These are phyloP conservation scores for Silene coronaria DNA, from an alignment of 179 eudicot genomes.

Conservation along the genomic window DNA sequence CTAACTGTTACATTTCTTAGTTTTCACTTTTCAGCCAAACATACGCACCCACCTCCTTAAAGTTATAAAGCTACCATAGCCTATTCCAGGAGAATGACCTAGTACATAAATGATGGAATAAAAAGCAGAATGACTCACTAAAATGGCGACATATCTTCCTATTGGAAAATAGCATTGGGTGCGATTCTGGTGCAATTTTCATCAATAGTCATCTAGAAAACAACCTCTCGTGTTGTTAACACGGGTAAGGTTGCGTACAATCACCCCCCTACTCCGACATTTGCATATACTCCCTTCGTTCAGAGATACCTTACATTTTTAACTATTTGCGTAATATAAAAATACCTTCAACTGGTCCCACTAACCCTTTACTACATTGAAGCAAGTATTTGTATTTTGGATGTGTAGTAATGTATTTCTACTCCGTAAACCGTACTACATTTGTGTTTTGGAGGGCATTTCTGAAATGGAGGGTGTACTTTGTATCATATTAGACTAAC, in stretches of 20 bases:
- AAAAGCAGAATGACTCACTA: not conserved
- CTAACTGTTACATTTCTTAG: not conserved
- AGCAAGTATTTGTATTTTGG: not conserved
- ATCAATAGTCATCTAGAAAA: no score
- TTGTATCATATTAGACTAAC: constrained; percentile 3
- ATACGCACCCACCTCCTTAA: not conserved
- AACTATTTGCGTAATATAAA: not conserved
- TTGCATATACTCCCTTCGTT: not conserved
- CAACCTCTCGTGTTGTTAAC: no score
- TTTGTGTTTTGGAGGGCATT: not conserved
- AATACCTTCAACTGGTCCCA: not conserved
- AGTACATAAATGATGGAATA: not conserved
- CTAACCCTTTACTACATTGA: not conserved
- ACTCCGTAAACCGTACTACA: not conserved
- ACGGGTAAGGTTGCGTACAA: no score
- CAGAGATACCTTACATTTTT: not conserved
- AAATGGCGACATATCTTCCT: not conserved
- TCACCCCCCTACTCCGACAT: no score
- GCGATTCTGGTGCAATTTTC: not conserved
- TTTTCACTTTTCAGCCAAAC: not conserved
- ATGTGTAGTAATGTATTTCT: not conserved
- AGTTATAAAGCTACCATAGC: not conserved
- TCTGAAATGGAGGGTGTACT: not conserved
- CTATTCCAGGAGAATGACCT: not conserved
- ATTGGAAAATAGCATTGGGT: not conserved